Evolutionary conservation across 2,329 filamentous ascomycete genomes (phyloP), one percentile per base, ranked within the genome.

Genomic region (Pyrenochaeta sp.): DNA sequence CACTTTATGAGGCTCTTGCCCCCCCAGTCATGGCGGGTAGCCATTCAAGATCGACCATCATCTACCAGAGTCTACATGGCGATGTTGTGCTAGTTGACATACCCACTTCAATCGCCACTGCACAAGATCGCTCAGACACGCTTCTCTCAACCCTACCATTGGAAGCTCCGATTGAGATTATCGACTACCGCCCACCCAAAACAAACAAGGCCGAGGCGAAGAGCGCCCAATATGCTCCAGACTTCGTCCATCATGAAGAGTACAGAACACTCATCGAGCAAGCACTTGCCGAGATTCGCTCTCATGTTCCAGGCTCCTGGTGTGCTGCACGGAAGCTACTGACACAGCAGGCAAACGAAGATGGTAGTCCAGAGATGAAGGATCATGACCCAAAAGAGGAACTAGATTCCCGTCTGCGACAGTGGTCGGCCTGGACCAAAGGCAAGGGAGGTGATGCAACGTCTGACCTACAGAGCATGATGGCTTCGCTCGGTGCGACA

Each of bases 21-120:
- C n/a, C n/a, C n/a, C n/a, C n/a, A 14, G 10, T 9, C 30, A 18
- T 32, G 17, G 27, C 35, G 3, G 22, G n/a, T n/a, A 18, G 4
- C n/a, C 14, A 32, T 14, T 15, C 28, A 10, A 22, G 28, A 6
- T 30, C 39, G 17, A 28, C 58, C 7, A 76, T 86, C 15, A 65
- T 87, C 27, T 86, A 80, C 68, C 74, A 79, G 45, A 83, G 77
- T 51, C 57, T 67, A 2, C 71, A 75, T 3, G 61, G 71, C 35
- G 75, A 79, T 31, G 69, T 86, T 39, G 74, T 82, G 15, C 66
- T 90, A 18, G 67, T 91, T 37, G 88, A 92, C 60, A 81, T 90
- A 31, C 87, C 88, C 17, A 74, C 77, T 13, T 89, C 88, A 2
- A 81, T 91, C 26, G 84, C 88, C 53, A 76, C 82, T 47, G 83